A percentile compares a stretch with the other conserved stretches of the same genome.
phyloP scores from a whole-genome alignment of 179 eudicot genomes.

The Nepenthes alata region DNA sequence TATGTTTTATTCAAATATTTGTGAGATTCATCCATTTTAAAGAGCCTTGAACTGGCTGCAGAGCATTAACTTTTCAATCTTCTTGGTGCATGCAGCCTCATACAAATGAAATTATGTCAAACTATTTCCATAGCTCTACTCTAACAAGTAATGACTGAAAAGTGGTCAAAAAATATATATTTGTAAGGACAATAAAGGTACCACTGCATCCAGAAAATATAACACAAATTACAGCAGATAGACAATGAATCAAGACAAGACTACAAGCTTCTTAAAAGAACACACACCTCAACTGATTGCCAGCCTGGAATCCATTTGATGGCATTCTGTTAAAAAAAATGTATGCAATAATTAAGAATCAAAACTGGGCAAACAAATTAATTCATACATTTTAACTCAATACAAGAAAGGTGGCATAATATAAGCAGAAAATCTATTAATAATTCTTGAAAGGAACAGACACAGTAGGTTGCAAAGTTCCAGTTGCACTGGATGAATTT shows the following conservation, averaged over 20 bases:
- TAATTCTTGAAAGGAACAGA: slow-evolving; percentile 15
- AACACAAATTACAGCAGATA: background rate
- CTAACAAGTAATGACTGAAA: too few species aligned
- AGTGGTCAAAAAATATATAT: too few species aligned
- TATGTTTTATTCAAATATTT: too few species aligned
- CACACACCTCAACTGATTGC: slow-evolving; percentile 62
- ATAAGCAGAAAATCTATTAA: background rate
- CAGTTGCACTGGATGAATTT: slow-evolving; percentile 34
- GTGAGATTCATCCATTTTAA: too few species aligned
- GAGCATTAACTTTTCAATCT: too few species aligned
- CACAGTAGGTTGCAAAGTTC: slow-evolving; percentile 31
- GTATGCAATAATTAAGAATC: slow-evolving; percentile 6
- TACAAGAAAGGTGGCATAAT: background rate
- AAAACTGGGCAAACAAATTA: background rate
- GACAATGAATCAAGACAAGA: background rate
- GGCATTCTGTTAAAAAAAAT: slow-evolving; percentile 28
- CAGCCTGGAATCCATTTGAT: slow-evolving; percentile 42
- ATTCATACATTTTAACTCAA: background rate
- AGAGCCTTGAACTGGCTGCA: too few species aligned
- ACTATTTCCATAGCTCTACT: too few species aligned
- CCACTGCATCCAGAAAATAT: background rate
- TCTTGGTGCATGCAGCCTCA: too few species aligned
- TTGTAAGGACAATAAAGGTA: background rate
- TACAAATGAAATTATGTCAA: too few species aligned
- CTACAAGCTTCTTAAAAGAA: slow-evolving; percentile 1